Evolutionary conservation across 345 rosid species (phyloP).

Genomic region (Salix arbutifolia): DNA sequence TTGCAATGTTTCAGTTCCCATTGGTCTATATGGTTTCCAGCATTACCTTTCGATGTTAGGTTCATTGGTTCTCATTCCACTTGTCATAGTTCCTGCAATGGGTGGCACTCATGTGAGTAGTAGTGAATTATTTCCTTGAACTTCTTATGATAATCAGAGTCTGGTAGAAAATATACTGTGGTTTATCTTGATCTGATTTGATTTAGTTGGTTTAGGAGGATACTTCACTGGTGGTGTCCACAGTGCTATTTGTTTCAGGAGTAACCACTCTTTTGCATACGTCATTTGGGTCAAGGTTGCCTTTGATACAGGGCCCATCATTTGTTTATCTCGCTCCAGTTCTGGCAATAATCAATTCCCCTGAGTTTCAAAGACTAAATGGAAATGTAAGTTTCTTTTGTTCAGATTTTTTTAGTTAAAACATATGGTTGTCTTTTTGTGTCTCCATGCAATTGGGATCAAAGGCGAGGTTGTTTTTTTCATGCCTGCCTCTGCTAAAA

Average conservation of each 20-base stretch:
- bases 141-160: not conserved
- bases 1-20: constrained; percentile 62
- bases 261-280: constrained; percentile 84
- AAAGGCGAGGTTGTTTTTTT: not conserved
- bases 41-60: constrained; percentile 90
- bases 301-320: constrained; percentile 92
- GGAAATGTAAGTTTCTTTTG: constrained; percentile 64
- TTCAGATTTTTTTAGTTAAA: not conserved
- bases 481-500: not conserved
- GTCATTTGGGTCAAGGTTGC: constrained; percentile 87
- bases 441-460: not conserved
- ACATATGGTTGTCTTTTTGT: not conserved
- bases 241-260: constrained; percentile 84
- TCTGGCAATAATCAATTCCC: constrained; percentile 78
- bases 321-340: constrained; percentile 91
- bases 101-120: constrained; percentile 85
- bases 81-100: constrained; percentile 96
- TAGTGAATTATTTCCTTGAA: not conserved
- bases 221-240: constrained; percentile 72
- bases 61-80: constrained; percentile 83
- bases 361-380: constrained; percentile 77
- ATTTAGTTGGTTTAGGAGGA: constrained; percentile 74
- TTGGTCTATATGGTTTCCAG: constrained; percentile 90
- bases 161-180: constrained; percentile 5
- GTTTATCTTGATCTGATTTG: constrained; percentile 32